Conservation (phyloP, 192 early-diverging fungal species). For the Rhizophagus sp. region DNA sequence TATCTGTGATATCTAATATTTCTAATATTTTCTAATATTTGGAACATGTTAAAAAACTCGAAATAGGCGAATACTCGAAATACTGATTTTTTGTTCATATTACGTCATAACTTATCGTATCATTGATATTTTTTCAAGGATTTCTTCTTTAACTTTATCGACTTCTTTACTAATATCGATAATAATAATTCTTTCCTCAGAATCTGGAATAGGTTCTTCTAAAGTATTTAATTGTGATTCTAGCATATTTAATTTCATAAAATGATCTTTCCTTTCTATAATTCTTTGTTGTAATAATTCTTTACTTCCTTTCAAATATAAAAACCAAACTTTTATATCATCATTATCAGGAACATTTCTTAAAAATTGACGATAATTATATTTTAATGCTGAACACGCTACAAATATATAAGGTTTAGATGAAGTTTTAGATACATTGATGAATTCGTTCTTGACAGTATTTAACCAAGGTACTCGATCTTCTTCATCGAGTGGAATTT, state of each 20-base stretch:
- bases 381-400: slow-evolving; percentile 30
- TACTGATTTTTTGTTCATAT: no score
- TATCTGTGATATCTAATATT: no score
- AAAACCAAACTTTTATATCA: slow-evolving; percentile 22
- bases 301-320: slow-evolving; percentile 26
- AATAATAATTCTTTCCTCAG: slow-evolving; percentile 15
- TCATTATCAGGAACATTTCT: neutral
- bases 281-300: slow-evolving; percentile 19
- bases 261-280: slow-evolving; percentile 6
- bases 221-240: slow-evolving; percentile 14
- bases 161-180: neutral
- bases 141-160: neutral
- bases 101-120: neutral
- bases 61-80: no score
- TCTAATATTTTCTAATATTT: no score
- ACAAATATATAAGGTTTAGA: slow-evolving; percentile 11
- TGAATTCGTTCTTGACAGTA: neutral
- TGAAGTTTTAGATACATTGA: neutral
- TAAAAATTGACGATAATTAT: slow-evolving; percentile 25
- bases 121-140: neutral
- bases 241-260: slow-evolving; percentile 23
- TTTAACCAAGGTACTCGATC: slow-evolving; percentile 27
- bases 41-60: no score
- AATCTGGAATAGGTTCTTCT: slow-evolving; percentile 17
- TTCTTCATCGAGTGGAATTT: slow-evolving; percentile 13